Evolutionary conservation across 306 rosid species (phyloP).

Genomic region (Sechiopsis laciniata): DNA sequence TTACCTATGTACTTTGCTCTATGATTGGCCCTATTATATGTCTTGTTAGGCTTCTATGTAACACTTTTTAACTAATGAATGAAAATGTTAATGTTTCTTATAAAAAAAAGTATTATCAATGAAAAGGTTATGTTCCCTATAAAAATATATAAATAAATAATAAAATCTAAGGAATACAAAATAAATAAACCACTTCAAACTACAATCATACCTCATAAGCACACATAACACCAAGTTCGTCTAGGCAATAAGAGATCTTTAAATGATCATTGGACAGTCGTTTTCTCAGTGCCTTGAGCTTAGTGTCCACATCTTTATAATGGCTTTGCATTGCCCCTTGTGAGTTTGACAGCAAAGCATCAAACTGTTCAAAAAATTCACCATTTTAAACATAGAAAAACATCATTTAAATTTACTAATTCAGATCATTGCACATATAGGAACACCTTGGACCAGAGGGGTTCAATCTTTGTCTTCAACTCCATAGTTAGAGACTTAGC

Average conservation of each 20-base stretch:
- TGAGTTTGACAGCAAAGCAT: slow-evolving; percentile 39
- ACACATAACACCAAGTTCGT: slow-evolving; percentile 75
- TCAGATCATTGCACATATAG: slow-evolving; percentile 11
- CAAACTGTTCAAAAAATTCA: slow-evolving; percentile 43
- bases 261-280: slow-evolving; percentile 51
- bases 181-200: neutral
- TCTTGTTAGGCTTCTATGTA: too few species aligned
- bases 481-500: slow-evolving; percentile 36
- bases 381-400: neutral
- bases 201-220: slow-evolving; percentile 70
- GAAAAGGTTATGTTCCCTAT: too few species aligned
- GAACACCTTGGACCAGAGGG: slow-evolving; percentile 62
- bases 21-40: too few species aligned
- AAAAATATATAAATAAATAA: too few species aligned
- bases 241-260: slow-evolving; percentile 63
- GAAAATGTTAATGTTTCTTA: too few species aligned
- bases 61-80: too few species aligned
- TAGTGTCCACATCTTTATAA: slow-evolving; percentile 41
- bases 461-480: slow-evolving; percentile 66
- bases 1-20: too few species aligned
- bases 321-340: slow-evolving; percentile 34
- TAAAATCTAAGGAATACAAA: neutral
- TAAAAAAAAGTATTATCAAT: too few species aligned
- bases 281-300: slow-evolving; percentile 43
- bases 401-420: neutral